These are phyloP conservation scores for Evernia prunastri DNA, from an alignment of 495 filamentous ascomycete genomes.

Conservation along the genomic window DNA sequence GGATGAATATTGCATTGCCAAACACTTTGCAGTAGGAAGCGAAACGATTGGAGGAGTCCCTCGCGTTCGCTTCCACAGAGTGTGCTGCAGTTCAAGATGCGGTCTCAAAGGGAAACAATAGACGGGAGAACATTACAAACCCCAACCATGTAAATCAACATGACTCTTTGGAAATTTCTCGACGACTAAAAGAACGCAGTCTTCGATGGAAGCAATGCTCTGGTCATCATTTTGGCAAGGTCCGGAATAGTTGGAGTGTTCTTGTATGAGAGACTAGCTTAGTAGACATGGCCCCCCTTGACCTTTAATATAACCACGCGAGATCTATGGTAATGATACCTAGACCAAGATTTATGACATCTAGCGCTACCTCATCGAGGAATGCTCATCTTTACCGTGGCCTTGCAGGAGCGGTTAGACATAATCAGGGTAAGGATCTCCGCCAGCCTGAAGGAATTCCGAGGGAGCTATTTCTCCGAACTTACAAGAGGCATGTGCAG, in stretches of 20 bases:
- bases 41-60: background rate
- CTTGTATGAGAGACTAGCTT: background rate
- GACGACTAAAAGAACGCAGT: background rate
- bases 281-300: background rate
- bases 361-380: background rate
- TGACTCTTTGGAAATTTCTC: background rate
- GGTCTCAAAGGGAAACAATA: background rate
- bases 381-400: background rate
- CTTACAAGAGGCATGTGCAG: no score
- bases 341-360: background rate
- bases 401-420: background rate
- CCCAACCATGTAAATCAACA: background rate
- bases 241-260: background rate
- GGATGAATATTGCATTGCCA: background rate
- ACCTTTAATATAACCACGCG: background rate
- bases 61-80: background rate
- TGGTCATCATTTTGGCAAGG: background rate
- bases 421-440: background rate
- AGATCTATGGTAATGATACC: background rate
- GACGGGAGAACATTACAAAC: background rate
- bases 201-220: background rate
- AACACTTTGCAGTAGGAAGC: background rate
- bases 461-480: no score
- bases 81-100: background rate
- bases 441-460: background rate